Conservation (phyloP, 2,329 filamentous ascomycete species). For the Stachybotrys elegans region DNA sequence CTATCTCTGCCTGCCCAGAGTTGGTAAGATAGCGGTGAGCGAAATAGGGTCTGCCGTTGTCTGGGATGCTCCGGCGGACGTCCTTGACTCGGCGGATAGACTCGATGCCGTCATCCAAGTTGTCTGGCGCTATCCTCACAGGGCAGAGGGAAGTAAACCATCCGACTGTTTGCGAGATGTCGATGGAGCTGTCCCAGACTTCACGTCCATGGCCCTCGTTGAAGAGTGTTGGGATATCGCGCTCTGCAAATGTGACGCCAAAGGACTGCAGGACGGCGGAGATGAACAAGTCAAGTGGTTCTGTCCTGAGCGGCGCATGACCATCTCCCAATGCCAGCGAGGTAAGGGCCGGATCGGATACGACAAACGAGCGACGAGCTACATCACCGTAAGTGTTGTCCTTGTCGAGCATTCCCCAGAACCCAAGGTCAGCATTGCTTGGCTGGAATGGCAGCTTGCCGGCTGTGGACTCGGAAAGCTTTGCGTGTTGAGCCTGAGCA, state of each 20-base stretch:
- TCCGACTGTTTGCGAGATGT: slow-evolving; percentile 35
- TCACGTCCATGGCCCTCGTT: slow-evolving; percentile 38
- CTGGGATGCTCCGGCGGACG: slow-evolving; percentile 5
- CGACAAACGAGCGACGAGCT: slow-evolving; percentile 2
- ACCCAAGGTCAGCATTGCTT: slow-evolving; percentile 8
- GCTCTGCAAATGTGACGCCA: slow-evolving; percentile 23
- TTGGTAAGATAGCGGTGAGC: slow-evolving; percentile 4
- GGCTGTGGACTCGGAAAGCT: neutral
- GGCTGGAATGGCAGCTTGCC: slow-evolving; percentile 5
- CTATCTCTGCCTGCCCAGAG: neutral
- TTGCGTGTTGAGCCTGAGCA: slow-evolving; percentile 26
- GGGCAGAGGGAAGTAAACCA: slow-evolving; percentile 41
- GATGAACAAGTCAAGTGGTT: slow-evolving; percentile 33
- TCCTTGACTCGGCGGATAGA: slow-evolving; percentile 10
- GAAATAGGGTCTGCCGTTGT: slow-evolving; percentile 9
- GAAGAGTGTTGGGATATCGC: slow-evolving; percentile 29
- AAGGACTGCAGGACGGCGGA: slow-evolving; percentile 29
- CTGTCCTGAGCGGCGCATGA: slow-evolving; percentile 26
- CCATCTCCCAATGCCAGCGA: slow-evolving; percentile 14
- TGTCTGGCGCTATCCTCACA: slow-evolving; percentile 11
- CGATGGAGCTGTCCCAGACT: slow-evolving; percentile 21
- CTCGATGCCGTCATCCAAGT: slow-evolving; percentile 1
- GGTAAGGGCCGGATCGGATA: slow-evolving; percentile 2
- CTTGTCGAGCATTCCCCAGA: slow-evolving; percentile 12
- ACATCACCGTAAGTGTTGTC: slow-evolving; percentile 10